phyloP scores from a whole-genome alignment of 768 basidiomycete species.

The Ramaria rubella region DNA sequence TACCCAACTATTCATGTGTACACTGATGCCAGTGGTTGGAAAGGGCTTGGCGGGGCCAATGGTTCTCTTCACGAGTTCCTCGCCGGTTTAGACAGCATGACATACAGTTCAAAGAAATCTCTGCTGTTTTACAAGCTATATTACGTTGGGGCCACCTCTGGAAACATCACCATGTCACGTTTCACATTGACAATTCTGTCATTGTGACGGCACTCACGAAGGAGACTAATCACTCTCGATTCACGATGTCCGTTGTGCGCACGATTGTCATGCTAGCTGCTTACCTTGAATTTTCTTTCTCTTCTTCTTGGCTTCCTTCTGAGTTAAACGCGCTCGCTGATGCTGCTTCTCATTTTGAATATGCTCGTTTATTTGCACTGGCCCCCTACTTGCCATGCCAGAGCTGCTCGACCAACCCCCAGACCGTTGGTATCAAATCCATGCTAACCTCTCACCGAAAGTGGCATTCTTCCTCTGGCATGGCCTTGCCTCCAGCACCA shows the following conservation, averaged over 20 bases:
- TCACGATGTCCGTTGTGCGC: conserved; percentile 14
- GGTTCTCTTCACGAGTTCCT: conserved; percentile 5
- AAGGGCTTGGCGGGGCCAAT: too few relatives aligned
- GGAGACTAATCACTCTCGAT: conserved; percentile 6
- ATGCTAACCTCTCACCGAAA: conserved; percentile 9
- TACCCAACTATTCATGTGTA: too few relatives aligned
- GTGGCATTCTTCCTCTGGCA: conserved; percentile 25
- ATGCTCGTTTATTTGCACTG: conserved; percentile 20
- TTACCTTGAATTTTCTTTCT: conserved; percentile 14
- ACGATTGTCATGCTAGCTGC: conserved; percentile 12
- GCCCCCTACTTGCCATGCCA: conserved; percentile 18
- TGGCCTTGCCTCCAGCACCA: conserved; percentile 26
- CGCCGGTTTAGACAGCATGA: too few relatives aligned
- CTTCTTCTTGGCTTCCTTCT: conserved; percentile 15
- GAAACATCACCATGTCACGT: conserved; percentile 22
- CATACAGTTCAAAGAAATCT: too few relatives aligned
- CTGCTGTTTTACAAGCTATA: too few relatives aligned
- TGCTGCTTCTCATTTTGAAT: conserved; percentile 19
- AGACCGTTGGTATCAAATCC: conserved; percentile 14
- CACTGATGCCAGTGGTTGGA: too few relatives aligned
- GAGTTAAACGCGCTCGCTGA: conserved; percentile 15
- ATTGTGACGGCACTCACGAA: conserved; percentile 12
- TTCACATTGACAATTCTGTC: conserved; percentile 26
- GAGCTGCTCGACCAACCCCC: conserved; percentile 18
- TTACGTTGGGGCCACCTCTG: conserved; percentile 26